A percentile compares a stretch with the other conserved stretches of the same genome.
Conservation (phyloP, 2,329 filamentous ascomycete species). For the Calonectria leucothoes region DNA sequence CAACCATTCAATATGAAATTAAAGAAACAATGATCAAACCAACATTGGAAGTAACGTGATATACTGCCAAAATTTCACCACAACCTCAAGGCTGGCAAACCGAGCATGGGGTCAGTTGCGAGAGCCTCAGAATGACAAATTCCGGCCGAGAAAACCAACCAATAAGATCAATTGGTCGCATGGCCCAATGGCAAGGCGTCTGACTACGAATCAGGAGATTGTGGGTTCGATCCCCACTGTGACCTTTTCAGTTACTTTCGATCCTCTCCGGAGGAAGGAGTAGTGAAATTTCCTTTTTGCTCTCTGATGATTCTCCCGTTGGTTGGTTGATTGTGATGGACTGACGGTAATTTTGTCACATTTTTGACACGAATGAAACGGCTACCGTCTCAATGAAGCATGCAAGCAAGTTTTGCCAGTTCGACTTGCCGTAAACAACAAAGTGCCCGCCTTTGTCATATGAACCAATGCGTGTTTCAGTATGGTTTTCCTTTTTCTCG, state of each 20-base stretch:
- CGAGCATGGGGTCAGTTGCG: not conserved
- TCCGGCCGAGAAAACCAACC: not conserved
- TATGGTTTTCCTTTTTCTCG: not conserved
- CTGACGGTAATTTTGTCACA: accelerated
- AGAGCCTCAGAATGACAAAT: not conserved
- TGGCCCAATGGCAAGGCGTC: conserved; percentile 44
- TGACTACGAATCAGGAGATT: conserved; percentile 50
- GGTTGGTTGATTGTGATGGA: not conserved
- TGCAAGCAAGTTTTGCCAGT: not conserved
- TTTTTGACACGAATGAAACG: not conserved
- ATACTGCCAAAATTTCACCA: no score
- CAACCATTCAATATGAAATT: not conserved
- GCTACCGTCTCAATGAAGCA: not conserved
- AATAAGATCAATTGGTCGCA: conserved; percentile 12
- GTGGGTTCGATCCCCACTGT: conserved; percentile 45
- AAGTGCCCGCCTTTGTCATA: not conserved
- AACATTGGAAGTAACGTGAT: no score
- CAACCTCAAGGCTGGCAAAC: not conserved
- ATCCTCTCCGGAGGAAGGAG: not conserved
- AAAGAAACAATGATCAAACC: not conserved
- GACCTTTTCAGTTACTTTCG: not conserved
- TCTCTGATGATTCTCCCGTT: not conserved
- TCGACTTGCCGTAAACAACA: not conserved
- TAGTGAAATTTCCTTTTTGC: not conserved
- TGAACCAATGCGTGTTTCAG: not conserved